Percentiles rank a stretch among this genome's conserved stretches.
Conservation (phyloP, 768 basidiomycete genomes). For the Pleurotus eryngii region DNA sequence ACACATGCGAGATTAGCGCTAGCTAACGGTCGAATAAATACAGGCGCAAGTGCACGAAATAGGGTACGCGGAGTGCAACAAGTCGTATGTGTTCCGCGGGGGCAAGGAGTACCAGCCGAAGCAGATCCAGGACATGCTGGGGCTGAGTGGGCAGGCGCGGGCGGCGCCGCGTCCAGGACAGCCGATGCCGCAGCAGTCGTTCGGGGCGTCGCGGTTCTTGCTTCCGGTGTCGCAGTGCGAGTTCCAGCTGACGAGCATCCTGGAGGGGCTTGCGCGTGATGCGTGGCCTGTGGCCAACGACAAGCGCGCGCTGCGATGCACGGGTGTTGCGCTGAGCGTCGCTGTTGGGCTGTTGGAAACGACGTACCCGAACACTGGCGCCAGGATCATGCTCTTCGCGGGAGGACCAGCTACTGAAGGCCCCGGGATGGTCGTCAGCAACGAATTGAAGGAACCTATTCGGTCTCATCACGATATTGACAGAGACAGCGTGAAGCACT, state of each 20-base stretch:
- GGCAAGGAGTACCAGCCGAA: constrained; percentile 95
- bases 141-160: constrained; percentile 72
- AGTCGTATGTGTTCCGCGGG: constrained; percentile 98
- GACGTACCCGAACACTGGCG: constrained; percentile 94
- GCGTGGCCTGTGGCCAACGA: constrained; percentile 98
- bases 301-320: constrained; percentile 89
- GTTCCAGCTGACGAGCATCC: constrained; percentile 91
- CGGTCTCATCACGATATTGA: constrained; percentile 99
- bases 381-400: constrained; percentile 92
- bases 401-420: constrained; percentile 97
- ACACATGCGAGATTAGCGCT: constrained; percentile 2
- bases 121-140: constrained; percentile 98
- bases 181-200: constrained; percentile 73
- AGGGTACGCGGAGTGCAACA: constrained; percentile 92
- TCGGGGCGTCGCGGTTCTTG: constrained; percentile 88
- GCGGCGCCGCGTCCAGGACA: constrained; percentile 87
- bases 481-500: constrained; percentile 93
- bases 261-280: constrained; percentile 84
- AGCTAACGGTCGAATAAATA: not conserved
- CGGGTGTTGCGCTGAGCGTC: constrained; percentile 91
- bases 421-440: constrained; percentile 94
- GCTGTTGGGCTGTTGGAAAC: constrained; percentile 92
- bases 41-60: constrained; percentile 99
- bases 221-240: constrained; percentile 91
- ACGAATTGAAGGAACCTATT: constrained; percentile 95